Evolutionary conservation across 2,329 filamentous ascomycete species (phyloP).

Genomic region (Aureobasidium sp.): DNA sequence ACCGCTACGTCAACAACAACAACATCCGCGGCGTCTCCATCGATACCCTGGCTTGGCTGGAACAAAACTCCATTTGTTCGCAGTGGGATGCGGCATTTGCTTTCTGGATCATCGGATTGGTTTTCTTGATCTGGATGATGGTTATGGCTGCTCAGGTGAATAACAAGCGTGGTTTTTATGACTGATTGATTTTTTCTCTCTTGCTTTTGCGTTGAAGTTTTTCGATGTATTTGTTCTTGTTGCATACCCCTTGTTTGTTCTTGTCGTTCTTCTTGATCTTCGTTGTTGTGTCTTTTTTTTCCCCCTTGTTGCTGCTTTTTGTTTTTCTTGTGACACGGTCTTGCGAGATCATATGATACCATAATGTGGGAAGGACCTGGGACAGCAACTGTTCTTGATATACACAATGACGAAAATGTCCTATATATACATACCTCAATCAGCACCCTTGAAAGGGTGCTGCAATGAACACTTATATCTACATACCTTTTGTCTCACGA

Average conservation of each 20-base stretch:
- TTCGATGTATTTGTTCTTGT: not conserved
- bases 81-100: conserved; percentile 56
- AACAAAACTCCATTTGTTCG: conserved; percentile 54
- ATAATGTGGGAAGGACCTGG: no score
- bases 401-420: no score
- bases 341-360: not conserved
- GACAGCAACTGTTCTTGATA: no score
- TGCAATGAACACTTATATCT: not conserved
- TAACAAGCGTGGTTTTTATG: conserved; percentile 10
- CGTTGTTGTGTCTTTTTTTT: not conserved
- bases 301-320: not conserved
- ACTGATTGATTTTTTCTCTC: not conserved
- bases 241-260: not conserved
- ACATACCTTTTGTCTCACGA: not conserved
- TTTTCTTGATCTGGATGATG: conserved; percentile 61
- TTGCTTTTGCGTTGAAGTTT: not conserved
- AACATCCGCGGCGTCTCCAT: conserved; percentile 40
- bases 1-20: conserved; percentile 46
- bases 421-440: no score
- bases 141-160: conserved; percentile 38
- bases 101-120: conserved; percentile 53
- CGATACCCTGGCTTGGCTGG: conserved; percentile 52
- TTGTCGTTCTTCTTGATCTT: not conserved
- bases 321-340: not conserved
- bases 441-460: no score